phyloP scores from a whole-genome alignment of 2,329 filamentous ascomycete species.

The Tolypocladium guangdongense region DNA sequence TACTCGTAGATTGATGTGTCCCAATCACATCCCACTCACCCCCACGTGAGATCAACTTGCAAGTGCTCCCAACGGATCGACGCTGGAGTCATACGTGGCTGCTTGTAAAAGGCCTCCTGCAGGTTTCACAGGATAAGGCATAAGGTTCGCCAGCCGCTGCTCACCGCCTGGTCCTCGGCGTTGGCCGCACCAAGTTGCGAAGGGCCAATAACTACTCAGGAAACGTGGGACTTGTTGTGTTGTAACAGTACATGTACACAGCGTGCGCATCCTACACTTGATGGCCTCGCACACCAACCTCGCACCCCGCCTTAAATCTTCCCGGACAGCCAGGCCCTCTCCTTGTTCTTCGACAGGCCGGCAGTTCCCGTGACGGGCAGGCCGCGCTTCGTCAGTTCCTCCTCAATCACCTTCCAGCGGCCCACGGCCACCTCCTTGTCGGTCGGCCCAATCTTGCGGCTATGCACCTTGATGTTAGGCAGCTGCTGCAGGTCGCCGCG shows the following conservation, averaged over 20 bases:
- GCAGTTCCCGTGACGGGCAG: constrained; percentile 45
- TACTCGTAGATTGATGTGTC: too few species aligned
- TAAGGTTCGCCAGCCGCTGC: not conserved
- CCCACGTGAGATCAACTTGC: too few species aligned
- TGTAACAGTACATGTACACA: not conserved
- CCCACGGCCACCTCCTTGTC: constrained; percentile 63
- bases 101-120: too few species aligned
- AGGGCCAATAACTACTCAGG: too few species aligned
- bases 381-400: constrained; percentile 52
- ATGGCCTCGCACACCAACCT: not conserved
- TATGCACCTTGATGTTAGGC: constrained; percentile 60
- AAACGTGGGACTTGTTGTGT: not conserved
- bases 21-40: too few species aligned
- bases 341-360: constrained; percentile 27
- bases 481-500: constrained; percentile 36
- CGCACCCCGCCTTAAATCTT: constrained; percentile 15
- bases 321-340: constrained; percentile 31
- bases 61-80: too few species aligned
- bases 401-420: constrained; percentile 68
- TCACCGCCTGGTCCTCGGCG: not conserved
- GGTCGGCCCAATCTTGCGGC: constrained; percentile 54
- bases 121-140: too few species aligned
- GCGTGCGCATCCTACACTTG: not conserved
- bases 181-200: not conserved
- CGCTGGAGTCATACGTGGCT: too few species aligned